phyloP scores from a whole-genome alignment of 805 yeast genomes.

The Pichia exigua region DNA sequence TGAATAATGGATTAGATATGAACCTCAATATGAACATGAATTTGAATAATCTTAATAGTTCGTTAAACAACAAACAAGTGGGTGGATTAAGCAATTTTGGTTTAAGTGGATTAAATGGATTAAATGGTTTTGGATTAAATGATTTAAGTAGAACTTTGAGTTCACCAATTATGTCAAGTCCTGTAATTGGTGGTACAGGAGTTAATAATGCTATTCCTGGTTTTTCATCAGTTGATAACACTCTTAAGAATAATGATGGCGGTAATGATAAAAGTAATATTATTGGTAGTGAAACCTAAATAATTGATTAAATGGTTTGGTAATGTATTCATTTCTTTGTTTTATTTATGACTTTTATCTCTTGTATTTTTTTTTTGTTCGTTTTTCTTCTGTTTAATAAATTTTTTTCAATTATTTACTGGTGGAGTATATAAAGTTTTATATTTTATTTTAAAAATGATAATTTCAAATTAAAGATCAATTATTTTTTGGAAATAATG shows the following conservation, averaged over 20 bases:
- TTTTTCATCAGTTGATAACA: neutral
- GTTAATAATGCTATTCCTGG: neutral
- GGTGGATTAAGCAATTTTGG: neutral
- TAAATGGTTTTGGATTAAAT: neutral
- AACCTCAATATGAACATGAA: neutral
- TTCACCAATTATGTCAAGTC: slow-evolving; percentile 3
- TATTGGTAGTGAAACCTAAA: slow-evolving; percentile 1
- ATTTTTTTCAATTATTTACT: neutral
- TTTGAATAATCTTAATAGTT: neutral
- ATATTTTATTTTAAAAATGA: neutral
- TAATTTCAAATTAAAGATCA: neutral
- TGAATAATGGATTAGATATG: neutral
- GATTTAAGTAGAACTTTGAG: slow-evolving; percentile 1
- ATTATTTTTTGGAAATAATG: no score
- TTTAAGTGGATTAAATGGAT: slow-evolving; percentile 1
- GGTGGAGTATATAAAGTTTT: neutral
- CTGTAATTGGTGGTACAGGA: neutral
- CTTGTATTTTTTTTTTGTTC: neutral
- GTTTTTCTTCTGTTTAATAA: neutral
- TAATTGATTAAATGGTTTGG: neutral
- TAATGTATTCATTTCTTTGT: neutral
- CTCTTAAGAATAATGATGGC: neutral
- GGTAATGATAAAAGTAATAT: neutral
- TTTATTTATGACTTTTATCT: neutral
- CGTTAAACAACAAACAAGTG: neutral